These are phyloP conservation scores for Colletotrichum shisoi DNA, from an alignment of 2,329 filamentous ascomycete species.

Conservation along the genomic window DNA sequence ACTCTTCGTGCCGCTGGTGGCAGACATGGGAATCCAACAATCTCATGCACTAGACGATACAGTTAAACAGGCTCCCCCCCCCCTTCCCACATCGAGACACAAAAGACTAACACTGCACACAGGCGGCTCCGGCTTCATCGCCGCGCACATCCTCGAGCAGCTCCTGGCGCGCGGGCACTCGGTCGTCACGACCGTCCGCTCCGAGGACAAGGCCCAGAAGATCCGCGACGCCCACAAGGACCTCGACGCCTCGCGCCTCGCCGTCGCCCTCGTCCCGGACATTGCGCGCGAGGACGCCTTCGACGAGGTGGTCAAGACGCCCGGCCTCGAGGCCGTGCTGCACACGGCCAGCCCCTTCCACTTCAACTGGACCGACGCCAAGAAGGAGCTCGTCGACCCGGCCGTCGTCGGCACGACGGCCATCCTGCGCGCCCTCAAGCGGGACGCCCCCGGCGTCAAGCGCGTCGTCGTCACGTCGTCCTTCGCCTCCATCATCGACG, in stretches of 20 bases:
- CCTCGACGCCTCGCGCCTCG: conserved; percentile 54
- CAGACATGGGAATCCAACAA: no score
- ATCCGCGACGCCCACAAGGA: conserved; percentile 60
- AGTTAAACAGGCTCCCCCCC: not conserved
- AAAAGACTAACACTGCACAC: not conserved
- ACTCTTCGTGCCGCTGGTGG: no score
- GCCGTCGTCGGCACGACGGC: conserved; percentile 69
- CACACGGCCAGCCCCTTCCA: conserved; percentile 70
- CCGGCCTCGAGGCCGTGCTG: conserved; percentile 63
- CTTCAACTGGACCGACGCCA: conserved; percentile 59
- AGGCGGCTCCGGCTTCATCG: conserved; percentile 64
- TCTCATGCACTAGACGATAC: no score
- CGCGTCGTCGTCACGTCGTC: conserved; percentile 71
- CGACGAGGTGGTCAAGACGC: conserved; percentile 64
- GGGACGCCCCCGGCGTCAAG: conserved; percentile 67
- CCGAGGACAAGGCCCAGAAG: conserved; percentile 61
- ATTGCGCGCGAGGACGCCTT: conserved; percentile 79
- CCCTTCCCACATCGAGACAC: no score
- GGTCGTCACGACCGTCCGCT: conserved; percentile 65
- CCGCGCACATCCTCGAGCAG: conserved; percentile 63
- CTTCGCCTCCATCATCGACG: conserved; percentile 61
- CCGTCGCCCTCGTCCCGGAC: conserved; percentile 73
- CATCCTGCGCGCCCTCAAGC: conserved; percentile 74
- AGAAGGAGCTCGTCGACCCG: conserved; percentile 65
- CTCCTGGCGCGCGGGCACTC: conserved; percentile 60